These are phyloP conservation scores for Dryas integrifolia DNA, from an alignment of 331 rosid species.

Conservation along the genomic window DNA sequence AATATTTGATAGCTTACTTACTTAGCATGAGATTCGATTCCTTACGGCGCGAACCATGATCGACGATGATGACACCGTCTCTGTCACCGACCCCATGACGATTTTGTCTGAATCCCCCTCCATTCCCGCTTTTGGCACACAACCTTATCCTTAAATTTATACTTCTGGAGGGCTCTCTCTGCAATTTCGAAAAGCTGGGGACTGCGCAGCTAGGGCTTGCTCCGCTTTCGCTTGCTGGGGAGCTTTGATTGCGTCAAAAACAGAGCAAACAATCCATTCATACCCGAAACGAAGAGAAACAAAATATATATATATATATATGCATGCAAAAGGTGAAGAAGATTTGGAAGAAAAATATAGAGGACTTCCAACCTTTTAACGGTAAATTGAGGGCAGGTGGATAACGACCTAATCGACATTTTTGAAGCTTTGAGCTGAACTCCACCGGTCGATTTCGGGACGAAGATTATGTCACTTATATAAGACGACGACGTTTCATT, in stretches of 20 bases:
- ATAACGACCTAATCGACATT: conserved; percentile 32
- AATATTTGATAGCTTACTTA: conserved; percentile 36
- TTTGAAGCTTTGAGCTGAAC: not conserved
- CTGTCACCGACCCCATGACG: conserved; percentile 39
- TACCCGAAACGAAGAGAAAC: no score
- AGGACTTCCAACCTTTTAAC: conserved; percentile 32
- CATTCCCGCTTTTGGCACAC: conserved; percentile 39
- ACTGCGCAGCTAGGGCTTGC: conserved; percentile 30
- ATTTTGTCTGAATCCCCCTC: conserved; percentile 32
- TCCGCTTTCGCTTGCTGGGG: conserved; percentile 32
- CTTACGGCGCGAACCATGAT: conserved; percentile 89
- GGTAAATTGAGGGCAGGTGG: conserved; percentile 31
- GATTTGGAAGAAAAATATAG: conserved; percentile 2
- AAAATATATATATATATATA: not conserved
- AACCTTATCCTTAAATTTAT: conserved; percentile 25
- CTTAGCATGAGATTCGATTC: conserved; percentile 87
- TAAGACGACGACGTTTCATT: no score
- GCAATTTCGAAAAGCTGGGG: conserved; percentile 35
- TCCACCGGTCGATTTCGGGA: not conserved
- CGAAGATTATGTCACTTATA: no score
- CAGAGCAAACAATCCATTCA: not conserved
- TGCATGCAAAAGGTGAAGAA: not conserved
- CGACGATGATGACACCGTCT: conserved; percentile 80
- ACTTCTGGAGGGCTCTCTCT: conserved; percentile 20
- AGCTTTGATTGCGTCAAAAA: conserved; percentile 24